Evolutionary conservation across 257 asterid species (phyloP), one percentile per base, ranked within the genome.

Genomic region (Lithospermum erythrorhizon): DNA sequence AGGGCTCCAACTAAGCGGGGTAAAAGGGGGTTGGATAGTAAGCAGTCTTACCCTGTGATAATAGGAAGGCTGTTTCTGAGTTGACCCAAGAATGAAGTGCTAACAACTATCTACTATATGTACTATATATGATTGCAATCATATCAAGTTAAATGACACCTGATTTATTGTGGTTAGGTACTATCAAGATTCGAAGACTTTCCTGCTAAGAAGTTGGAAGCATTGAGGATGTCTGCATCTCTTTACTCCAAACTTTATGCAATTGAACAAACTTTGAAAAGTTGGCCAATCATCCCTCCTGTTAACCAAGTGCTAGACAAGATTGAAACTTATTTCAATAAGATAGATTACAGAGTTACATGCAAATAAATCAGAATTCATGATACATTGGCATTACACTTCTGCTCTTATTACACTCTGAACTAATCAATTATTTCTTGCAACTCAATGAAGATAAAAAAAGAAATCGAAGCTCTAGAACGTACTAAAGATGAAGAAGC

Each of bases 101-200:
- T n/a, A n/a, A n/a, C n/a, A n/a, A n/a, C n/a, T n/a, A n/a, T n/a
- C n/a, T n/a, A n/a, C n/a, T n/a, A n/a, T n/a, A n/a, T n/a, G n/a
- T n/a, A n/a, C n/a, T n/a, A n/a, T n/a, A 27, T 7, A 27, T 27
- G 32, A 27, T 27, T 27, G 32, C 32, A 27, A 27, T 27, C 27
- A 24, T 4, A 24, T 24, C 32, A 27, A 27, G 32, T 17, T 21
- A 14, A 49, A 55, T 9, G 21, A 47, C 48, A 21, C 20, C 8
- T 21, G 51, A 60, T 68, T 59, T 53, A 22, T 41, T 35, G 6
- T 59, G 52, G 16, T 30, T 55, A 89, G 97, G 95, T 89, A 61
- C 79, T 89, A 29, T 86, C 97, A 56, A 76, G 95, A 78, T 87
- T 81, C 32, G 94, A 87, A 73, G 94, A 87, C 25, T 89, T 89